phyloP scores from a whole-genome alignment of 805 yeast genomes.

The Zygoascus flipseniorum region DNA sequence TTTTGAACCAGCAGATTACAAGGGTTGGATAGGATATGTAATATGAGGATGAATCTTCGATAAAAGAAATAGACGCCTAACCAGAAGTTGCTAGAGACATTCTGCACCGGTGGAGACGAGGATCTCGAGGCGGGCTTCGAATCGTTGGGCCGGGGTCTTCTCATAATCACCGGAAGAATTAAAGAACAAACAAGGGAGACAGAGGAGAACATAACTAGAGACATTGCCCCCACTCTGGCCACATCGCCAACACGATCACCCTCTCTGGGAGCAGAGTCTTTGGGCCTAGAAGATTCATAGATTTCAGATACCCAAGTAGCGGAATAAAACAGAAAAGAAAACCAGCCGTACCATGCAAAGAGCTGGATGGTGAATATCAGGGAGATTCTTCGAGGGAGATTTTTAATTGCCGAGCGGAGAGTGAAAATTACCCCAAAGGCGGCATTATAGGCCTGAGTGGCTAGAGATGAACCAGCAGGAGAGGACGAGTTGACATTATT shows the following conservation, averaged over 20 bases:
- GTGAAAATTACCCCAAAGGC: slow-evolving; percentile 7
- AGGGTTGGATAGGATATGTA: not conserved
- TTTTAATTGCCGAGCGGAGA: slow-evolving; percentile 8
- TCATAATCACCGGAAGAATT: slow-evolving; percentile 15
- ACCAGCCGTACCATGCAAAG: slow-evolving; percentile 65
- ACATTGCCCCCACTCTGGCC: slow-evolving; percentile 28
- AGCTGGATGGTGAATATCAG: slow-evolving; percentile 49
- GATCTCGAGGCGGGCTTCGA: not conserved
- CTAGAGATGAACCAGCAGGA: not conserved
- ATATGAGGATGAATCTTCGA: not conserved
- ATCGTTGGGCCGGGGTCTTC: not conserved
- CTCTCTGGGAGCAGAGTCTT: not conserved
- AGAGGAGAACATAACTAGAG: slow-evolving; percentile 35
- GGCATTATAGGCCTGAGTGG: not conserved
- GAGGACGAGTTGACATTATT: not conserved
- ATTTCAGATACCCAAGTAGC: slow-evolving; percentile 60
- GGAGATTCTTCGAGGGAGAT: slow-evolving; percentile 42
- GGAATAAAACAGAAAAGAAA: slow-evolving; percentile 57
- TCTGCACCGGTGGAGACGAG: not conserved
- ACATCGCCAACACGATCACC: slow-evolving; percentile 28
- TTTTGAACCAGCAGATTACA: not conserved
- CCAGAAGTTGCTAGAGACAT: not conserved
- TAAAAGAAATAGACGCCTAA: not conserved
- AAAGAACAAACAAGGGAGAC: slow-evolving; percentile 35
- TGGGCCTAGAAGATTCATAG: slow-evolving; percentile 30